A percentile compares a stretch with the other conserved stretches of the same genome.
phyloP scores from a whole-genome alignment of 108 stramenopile species.

The Skeletonema costatum region DNA sequence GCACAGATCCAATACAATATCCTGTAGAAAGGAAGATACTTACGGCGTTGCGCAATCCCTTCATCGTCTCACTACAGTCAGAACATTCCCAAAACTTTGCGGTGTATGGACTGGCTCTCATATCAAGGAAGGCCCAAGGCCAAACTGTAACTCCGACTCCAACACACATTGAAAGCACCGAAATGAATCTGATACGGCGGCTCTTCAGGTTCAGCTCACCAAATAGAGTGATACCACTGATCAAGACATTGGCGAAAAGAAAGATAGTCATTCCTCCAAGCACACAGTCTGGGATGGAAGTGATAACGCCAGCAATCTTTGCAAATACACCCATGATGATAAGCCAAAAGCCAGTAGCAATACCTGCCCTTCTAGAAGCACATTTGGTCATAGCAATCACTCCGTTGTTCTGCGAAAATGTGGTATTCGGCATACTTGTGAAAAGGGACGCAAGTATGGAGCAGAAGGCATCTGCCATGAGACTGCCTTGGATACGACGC shows the following conservation, averaged over 20 bases:
- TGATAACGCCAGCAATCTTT: constrained; percentile 78
- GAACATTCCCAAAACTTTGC: constrained; percentile 65
- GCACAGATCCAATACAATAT: constrained; percentile 67
- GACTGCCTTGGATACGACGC: constrained; percentile 61
- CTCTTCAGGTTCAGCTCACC: constrained; percentile 51
- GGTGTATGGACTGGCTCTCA: constrained; percentile 63
- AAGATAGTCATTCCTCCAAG: constrained; percentile 83
- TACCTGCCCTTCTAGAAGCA: constrained; percentile 68
- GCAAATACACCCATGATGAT: constrained; percentile 75
- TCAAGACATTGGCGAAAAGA: constrained; percentile 64
- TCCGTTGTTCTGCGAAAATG: constrained; percentile 80
- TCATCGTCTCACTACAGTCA: constrained; percentile 56
- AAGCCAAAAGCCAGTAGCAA: constrained; percentile 60
- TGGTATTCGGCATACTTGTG: constrained; percentile 69
- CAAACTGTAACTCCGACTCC: constrained; percentile 76
- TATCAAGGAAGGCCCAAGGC: constrained; percentile 70
- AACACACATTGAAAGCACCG: constrained; percentile 61
- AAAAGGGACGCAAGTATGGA: constrained; percentile 49
- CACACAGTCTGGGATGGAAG: constrained; percentile 81
- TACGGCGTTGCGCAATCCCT: constrained; percentile 69
- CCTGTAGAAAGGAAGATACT: constrained; percentile 72
- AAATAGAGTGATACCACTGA: constrained; percentile 55
- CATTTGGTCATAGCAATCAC: constrained; percentile 76
- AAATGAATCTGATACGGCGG: constrained; percentile 65
- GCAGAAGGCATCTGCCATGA: constrained; percentile 57